phyloP scores from a whole-genome alignment of 2,329 filamentous ascomycete genomes.

The Cordyceps cicadae region DNA sequence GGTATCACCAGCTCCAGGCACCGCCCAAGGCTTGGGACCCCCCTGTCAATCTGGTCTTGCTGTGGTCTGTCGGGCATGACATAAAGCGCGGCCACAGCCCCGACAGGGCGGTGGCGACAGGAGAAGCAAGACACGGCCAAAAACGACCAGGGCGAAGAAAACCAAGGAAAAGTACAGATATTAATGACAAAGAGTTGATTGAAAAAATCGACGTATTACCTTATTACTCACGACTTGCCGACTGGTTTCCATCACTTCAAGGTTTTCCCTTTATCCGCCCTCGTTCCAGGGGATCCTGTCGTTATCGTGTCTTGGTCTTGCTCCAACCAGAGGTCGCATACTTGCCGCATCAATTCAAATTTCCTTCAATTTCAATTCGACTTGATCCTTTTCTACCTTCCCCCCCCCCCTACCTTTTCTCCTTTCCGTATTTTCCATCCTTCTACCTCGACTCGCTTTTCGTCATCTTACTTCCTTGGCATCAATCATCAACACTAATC shows the following conservation, averaged over 20 bases:
- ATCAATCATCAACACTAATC: no score
- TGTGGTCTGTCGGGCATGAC: slow-evolving; percentile 1
- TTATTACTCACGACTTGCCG: not conserved
- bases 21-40: not conserved
- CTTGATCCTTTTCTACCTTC: not conserved
- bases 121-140: not conserved
- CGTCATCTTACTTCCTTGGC: not conserved
- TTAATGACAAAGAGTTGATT: not conserved
- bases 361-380: not conserved
- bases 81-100: slow-evolving; percentile 7
- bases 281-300: not conserved
- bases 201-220: not conserved
- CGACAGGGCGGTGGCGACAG: not conserved
- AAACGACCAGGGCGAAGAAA: not conserved
- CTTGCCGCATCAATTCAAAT: not conserved
- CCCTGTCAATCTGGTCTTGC: not conserved
- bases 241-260: not conserved
- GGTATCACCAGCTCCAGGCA: not conserved
- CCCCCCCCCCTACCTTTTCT: not conserved
- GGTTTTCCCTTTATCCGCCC: not conserved
- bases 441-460: not conserved
- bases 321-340: not conserved
- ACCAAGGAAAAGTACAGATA: not conserved
- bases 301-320: slow-evolving; percentile 1
- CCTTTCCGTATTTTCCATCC: not conserved